Conservation (phyloP, 1,284 basidiomycete species). For the Flammula alnicola region DNA sequence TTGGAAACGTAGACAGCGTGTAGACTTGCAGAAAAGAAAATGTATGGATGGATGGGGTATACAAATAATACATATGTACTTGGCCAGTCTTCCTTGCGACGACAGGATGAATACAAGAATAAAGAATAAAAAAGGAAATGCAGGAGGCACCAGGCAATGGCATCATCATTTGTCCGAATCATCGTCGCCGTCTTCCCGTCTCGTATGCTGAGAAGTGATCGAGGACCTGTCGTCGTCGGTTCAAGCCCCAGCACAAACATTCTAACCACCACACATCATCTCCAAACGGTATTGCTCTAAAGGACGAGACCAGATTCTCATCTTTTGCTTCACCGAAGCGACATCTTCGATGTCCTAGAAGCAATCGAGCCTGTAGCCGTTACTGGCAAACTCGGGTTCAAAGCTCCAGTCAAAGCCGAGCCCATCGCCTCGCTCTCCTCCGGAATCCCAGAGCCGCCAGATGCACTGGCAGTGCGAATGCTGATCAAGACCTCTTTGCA, state of each 20-base stretch:
- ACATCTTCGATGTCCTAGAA: slow-evolving; percentile 26
- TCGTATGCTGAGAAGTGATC: too few relatives aligned
- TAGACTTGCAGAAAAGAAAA: too few relatives aligned
- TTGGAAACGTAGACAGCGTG: too few relatives aligned
- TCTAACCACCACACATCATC: not conserved
- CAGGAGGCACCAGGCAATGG: not conserved
- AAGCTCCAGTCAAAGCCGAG: slow-evolving; percentile 9
- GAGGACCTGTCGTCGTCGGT: too few relatives aligned
- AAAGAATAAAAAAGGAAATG: slow-evolving; percentile 3
- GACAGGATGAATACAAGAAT: not conserved
- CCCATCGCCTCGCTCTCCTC: slow-evolving; percentile 26
- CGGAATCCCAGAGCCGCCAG: slow-evolving; percentile 16
- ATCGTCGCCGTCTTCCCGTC: too few relatives aligned
- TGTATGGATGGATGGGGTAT: not conserved
- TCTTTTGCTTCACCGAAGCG: slow-evolving; percentile 25
- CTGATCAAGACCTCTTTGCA: slow-evolving; percentile 78
- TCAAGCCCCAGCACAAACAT: not conserved
- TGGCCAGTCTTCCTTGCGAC: not conserved
- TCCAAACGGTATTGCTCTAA: too few relatives aligned
- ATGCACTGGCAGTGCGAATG: slow-evolving; percentile 53
- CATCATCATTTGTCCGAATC: not conserved
- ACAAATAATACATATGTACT: slow-evolving; percentile 1
- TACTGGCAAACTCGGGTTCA: slow-evolving; percentile 22
- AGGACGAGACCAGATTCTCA: not conserved
- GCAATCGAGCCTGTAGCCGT: slow-evolving; percentile 13